Evolutionary conservation across 1,284 basidiomycete genomes (phyloP), one percentile per base, ranked within the genome.

Genomic region (Macrocystidia cucumis): DNA sequence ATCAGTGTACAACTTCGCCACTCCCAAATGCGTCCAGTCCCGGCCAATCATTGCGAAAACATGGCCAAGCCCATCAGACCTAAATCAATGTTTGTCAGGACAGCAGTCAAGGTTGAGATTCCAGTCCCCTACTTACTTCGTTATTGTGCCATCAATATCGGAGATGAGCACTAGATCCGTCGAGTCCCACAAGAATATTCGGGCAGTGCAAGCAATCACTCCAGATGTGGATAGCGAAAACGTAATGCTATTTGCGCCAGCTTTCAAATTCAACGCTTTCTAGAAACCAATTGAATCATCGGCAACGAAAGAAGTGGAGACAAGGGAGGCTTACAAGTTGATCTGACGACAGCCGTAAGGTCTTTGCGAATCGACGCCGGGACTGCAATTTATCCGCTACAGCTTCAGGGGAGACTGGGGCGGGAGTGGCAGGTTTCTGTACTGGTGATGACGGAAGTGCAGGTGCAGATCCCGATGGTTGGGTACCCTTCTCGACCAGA

Each of bases 91-190:
- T 14, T 9, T 29, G 23, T 13, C 18, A 9, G 9, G 12, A 17
- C n/a, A 33, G 22, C 25, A 32, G 23, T 32, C 25, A 44, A 17
- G 1, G 38, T 22, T 23, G 30, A 39, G 32, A 24, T 38, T 20
- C 16, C 28, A 34, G 7, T 17, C 34, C 32, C 29, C 17, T 36
- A 51, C 76, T 28, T 47, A 93, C 91, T 96, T 97, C 22, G 96
- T 99, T 55, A 99, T 99, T 0, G 96, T 99, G 1, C 96, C 96
- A 54, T 99, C 96, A 44, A 99, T 98, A 55, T 99, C 96, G 22
- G 93, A 98, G 28, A 99, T 82, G 21, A 98, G 88, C 14, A 98
- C 79, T 17, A 77, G 74, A 56, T 97, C 91, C 6, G 78, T 82
- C 18, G 81, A 77, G 43, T 98, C 90, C 95, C 93, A 98, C 11